phyloP scores from a whole-genome alignment of 306 rosid genomes.

The Casuarina cunninghamiana region DNA sequence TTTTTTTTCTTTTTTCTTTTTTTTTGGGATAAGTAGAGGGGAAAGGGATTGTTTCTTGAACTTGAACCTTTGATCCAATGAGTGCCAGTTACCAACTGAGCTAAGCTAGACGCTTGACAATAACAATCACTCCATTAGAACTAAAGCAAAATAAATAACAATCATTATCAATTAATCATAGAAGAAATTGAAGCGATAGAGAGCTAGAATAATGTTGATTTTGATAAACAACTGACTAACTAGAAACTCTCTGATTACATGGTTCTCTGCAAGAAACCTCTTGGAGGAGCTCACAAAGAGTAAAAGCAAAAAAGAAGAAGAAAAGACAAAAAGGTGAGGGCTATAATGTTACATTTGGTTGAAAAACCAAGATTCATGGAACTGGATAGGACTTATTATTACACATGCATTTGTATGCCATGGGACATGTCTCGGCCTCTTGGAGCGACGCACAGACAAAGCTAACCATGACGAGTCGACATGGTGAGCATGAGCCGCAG shows the following conservation, averaged over 20 bases:
- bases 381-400: constrained; percentile 75
- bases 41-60: too few species aligned
- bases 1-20: too few species aligned
- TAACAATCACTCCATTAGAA: too few species aligned
- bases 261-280: background rate
- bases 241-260: constrained; percentile 26
- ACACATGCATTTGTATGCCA: constrained; percentile 95
- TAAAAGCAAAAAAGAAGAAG: too few species aligned
- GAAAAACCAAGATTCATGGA: constrained; percentile 36
- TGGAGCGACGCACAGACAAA: constrained; percentile 60
- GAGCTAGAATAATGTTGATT: background rate
- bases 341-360: constrained; percentile 1
- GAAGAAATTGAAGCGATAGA: background rate
- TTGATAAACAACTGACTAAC: background rate
- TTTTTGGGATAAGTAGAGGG: too few species aligned
- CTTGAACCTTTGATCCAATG: too few species aligned
- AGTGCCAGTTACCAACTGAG: too few species aligned
- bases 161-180: background rate
- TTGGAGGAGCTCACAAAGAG: background rate
- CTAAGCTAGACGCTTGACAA: too few species aligned
- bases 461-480: constrained; percentile 78
- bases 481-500: constrained; percentile 80
- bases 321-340: background rate
- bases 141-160: too few species aligned
- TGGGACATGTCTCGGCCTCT: constrained; percentile 89